Base-by-base conservation (phyloP, 495 filamentous ascomycete genomes). In the Penicillium mononematosum region DNA sequence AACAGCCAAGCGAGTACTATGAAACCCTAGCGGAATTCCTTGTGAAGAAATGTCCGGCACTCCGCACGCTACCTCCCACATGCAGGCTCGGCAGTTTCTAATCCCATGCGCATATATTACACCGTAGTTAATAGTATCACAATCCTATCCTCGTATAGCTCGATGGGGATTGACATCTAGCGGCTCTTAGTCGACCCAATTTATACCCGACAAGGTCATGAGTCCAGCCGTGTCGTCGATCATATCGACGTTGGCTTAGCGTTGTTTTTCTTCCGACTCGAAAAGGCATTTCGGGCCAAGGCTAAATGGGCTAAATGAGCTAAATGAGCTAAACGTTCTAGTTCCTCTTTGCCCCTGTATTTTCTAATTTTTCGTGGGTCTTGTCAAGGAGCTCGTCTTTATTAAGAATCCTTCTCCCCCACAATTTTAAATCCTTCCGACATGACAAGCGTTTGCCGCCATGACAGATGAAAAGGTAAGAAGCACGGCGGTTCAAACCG, bases 401-500 rank as follows among this genome's bases (percentile, higher is more conserved):
- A 44, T 50, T 41, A 42, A 53, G 45, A 47, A 47, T 47, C 43
- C 53, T 39, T 55, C 32, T 8, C n/a, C 42, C 43, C 53, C 53
- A 55, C 53, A 55, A n/a, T 20, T 31, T 32, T 14, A 5, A 16
- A 22, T 14, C 29, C 31, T 27, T 11, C 24, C 5, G 14, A 24
- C 24, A 52, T 52, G 50, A 43, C 25, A 24, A 19, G 11, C 36
- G 6, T 39, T 10, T 43, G 39, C 22, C 38, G 38, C 20, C 32
- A 61, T 62, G 62, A 52, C 56, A 7, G 63, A 59, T 19, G 58
- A 68, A 39, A 48, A 61, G 50, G 61, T 68, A 44, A 69, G 75
- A 56, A 65, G 53, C 17, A 47, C 63, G 45, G 69, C 69, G 39
- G 69, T 75, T 27, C 56, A 54, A 51, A 63, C 60, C 38, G 68